phyloP scores from a whole-genome alignment of 345 rosid species.

The Excoecaria agallocha region DNA sequence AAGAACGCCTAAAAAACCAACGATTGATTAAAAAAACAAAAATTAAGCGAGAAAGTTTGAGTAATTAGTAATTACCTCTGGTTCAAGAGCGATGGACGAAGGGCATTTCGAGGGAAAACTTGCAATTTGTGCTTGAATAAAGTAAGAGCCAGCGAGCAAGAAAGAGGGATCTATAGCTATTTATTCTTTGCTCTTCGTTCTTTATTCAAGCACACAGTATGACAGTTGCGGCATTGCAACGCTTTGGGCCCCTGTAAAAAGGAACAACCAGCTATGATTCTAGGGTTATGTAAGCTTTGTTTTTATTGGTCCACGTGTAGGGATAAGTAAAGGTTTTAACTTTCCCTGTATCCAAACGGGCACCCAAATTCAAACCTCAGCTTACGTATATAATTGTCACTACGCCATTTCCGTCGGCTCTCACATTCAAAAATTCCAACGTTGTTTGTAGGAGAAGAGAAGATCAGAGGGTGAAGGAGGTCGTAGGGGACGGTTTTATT shows the following conservation, averaged over 20 bases:
- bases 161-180: not conserved
- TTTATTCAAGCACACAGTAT: not conserved
- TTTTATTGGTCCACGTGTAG: not conserved
- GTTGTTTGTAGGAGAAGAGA: too few species aligned
- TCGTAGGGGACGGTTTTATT: too few species aligned
- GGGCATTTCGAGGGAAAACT: not conserved
- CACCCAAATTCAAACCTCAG: too few species aligned
- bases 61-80: constrained; percentile 6
- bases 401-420: too few species aligned
- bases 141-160: constrained; percentile 11
- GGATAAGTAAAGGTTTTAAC: not conserved
- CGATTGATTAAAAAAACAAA: not conserved
- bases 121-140: not conserved
- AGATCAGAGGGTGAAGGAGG: too few species aligned
- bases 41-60: not conserved
- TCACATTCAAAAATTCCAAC: too few species aligned
- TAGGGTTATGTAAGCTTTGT: not conserved
- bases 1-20: not conserved
- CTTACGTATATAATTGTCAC: too few species aligned
- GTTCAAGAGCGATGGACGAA: not conserved
- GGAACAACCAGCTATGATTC: too few species aligned
- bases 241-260: not conserved
- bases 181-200: not conserved
- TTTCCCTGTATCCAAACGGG: too few species aligned
- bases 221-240: not conserved